These are phyloP conservation scores for Suillus fuscotomentosus DNA, from an alignment of 768 basidiomycete genomes.

Conservation along the genomic window DNA sequence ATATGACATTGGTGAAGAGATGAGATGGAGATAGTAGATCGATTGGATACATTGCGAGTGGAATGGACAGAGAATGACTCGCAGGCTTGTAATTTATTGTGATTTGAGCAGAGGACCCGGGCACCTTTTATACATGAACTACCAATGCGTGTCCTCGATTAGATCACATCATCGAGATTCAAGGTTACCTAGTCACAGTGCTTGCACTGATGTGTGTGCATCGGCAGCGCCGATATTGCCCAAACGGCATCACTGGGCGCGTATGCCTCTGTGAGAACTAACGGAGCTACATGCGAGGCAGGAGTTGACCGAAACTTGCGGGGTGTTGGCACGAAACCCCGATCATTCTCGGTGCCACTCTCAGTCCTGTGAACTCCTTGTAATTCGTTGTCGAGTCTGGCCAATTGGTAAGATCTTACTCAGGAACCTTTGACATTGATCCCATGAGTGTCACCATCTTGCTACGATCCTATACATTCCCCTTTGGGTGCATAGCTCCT, in stretches of 20 bases:
- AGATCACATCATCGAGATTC: slow-evolving; percentile 30
- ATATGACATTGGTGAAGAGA: slow-evolving; percentile 46
- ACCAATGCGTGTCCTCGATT: slow-evolving; percentile 28
- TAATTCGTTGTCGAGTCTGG: slow-evolving; percentile 10
- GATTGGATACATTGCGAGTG: slow-evolving; percentile 24
- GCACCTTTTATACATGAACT: slow-evolving; percentile 30
- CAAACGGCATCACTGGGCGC: slow-evolving; percentile 27
- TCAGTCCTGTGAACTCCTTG: slow-evolving; percentile 21
- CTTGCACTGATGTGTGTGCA: slow-evolving; percentile 27
- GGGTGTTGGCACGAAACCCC: slow-evolving; percentile 11
- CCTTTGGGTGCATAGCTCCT: neutral
- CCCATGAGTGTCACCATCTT: slow-evolving; percentile 9
- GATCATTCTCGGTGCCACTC: slow-evolving; percentile 18
- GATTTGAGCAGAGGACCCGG: neutral
- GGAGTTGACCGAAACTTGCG: slow-evolving; percentile 5
- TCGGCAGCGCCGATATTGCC: slow-evolving; percentile 16
- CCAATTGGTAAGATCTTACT: slow-evolving; percentile 14
- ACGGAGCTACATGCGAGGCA: slow-evolving; percentile 4
- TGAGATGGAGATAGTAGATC: slow-evolving; percentile 52
- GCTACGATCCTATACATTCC: slow-evolving; percentile 1
- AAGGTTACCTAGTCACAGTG: slow-evolving; percentile 32
- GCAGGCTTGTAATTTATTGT: slow-evolving; percentile 10
- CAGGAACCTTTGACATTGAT: slow-evolving; percentile 23
- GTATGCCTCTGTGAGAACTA: slow-evolving; percentile 6
- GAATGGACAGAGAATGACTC: slow-evolving; percentile 6